Conservation (phyloP, 805 yeast species). For the Saccharomyces jurei region DNA sequence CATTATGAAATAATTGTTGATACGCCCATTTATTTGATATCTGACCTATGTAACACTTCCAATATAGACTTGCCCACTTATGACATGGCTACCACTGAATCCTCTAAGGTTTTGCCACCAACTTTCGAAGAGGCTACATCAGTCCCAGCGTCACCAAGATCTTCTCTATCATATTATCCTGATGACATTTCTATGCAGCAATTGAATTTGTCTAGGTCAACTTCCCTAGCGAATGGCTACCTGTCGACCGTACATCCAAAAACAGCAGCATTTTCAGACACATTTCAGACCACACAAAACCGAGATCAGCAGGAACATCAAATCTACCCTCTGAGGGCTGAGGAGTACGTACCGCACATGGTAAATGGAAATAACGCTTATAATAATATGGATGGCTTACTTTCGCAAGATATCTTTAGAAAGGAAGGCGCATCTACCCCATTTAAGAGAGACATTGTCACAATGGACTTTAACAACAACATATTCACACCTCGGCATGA, state of each 20-base stretch:
- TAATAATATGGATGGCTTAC: not conserved
- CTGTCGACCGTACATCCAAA: not conserved
- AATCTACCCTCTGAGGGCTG: not conserved
- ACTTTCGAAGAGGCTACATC: slow-evolving; percentile 59
- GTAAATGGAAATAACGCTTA: not conserved
- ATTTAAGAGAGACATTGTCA: not conserved
- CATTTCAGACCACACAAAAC: not conserved
- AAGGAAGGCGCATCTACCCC: not conserved
- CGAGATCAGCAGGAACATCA: not conserved
- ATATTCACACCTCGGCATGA: not conserved
- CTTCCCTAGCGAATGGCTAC: not conserved
- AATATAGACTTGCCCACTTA: slow-evolving; percentile 36
- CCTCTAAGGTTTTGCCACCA: slow-evolving; percentile 37
- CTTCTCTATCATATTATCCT: slow-evolving; percentile 12
- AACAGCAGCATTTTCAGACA: not conserved
- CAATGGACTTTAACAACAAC: not conserved
- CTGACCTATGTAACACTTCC: slow-evolving; percentile 34
- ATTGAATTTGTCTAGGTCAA: slow-evolving; percentile 12
- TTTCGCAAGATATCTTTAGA: not conserved
- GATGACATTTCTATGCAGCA: slow-evolving; percentile 18
- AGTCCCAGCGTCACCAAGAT: slow-evolving; percentile 39
- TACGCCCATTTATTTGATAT: slow-evolving; percentile 57
- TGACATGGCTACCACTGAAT: slow-evolving; percentile 14
- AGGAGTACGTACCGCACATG: not conserved
- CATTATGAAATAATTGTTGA: slow-evolving; percentile 78